Conservation (phyloP, 352 stramenopile species). For the Thraustochytrium sp. region DNA sequence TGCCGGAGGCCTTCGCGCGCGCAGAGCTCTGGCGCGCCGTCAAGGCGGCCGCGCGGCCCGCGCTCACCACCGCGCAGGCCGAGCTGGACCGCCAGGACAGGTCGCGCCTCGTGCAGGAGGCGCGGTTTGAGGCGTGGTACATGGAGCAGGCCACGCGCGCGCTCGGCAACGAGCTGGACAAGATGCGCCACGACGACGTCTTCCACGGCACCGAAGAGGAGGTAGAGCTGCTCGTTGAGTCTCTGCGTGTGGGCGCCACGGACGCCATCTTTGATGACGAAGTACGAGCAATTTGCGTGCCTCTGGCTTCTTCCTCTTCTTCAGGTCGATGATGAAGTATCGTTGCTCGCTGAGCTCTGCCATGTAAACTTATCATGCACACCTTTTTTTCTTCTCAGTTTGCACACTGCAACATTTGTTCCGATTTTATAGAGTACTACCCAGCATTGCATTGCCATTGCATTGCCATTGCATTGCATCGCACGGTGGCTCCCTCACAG, state of each 20-base stretch:
- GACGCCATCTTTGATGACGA: not conserved
- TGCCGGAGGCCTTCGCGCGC: not conserved
- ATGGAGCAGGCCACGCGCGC: constrained; percentile 16
- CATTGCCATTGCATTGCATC: too few species aligned
- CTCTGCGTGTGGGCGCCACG: not conserved
- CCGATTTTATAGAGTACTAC: not conserved
- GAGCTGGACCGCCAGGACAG: not conserved
- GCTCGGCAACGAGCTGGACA: constrained; percentile 16
- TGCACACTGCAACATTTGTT: too few species aligned
- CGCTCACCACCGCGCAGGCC: not conserved
- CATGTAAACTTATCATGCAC: too few species aligned
- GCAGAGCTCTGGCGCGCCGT: not conserved
- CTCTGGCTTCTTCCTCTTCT: not conserved
- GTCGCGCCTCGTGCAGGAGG: not conserved
- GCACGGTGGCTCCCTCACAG: constrained; percentile 61
- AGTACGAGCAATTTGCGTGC: not conserved
- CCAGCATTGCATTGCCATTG: too few species aligned
- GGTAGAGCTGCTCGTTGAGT: not conserved
- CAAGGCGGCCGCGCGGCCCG: not conserved
- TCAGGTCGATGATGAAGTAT: not conserved
- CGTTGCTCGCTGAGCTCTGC: not conserved
- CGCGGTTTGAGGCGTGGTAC: constrained; percentile 21
- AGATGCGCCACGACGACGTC: not conserved
- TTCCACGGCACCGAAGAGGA: not conserved
- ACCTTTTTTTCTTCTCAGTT: too few species aligned